Evolutionary conservation across 1,284 basidiomycete species (phyloP), one percentile per base, ranked within the genome.

Genomic region (Somion occarium): DNA sequence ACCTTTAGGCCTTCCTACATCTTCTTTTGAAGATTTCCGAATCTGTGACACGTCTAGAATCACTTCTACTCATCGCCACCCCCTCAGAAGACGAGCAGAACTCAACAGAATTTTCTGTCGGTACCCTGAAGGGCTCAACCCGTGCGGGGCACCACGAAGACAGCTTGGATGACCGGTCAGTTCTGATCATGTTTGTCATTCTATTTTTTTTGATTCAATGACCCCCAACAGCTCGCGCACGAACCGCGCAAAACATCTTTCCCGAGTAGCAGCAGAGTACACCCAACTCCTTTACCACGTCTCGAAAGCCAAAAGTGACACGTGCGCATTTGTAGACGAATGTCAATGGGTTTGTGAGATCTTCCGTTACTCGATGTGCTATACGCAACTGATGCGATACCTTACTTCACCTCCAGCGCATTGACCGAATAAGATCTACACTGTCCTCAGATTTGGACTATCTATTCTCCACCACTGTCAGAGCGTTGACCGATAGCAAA

Each of bases 231-330:
- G 86, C 59, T 67, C 74, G 26, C 77, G 78, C 49, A 79, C 76
- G 3, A 87, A 82, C 56, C 80, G 80, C 25, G 86, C 88, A 3
- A 97, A 97, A 66, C 85, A 93, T 61, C 76, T 98, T 3, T 79
- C 82, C 13, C 82, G 94, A 46, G 88, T 94, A 13, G 92, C 93
- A 11, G 76, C 85, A 11, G 95, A 97, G 67, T 97, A 95, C 64
- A 91, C 82, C 2, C 93, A 98, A 64, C 76, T 98, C n/a, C 74
- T 93, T 30, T 98, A 98, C 65, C 88, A 97, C 59, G 79, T 84
- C 37, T 79, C 83, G 15, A 95, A 97, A 65, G 91, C 93, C 15
- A 75, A 81, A 9, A 72, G 73, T 11, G 85, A 92, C 59, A 77
- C 79, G 1, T 91, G 91, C 64, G 76, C 75, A 7, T 93, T 92